A percentile compares a stretch with the other conserved stretches of the same genome.
Evolutionary conservation across 345 rosid genomes (phyloP).

Genomic region (Aethionema arabicum): DNA sequence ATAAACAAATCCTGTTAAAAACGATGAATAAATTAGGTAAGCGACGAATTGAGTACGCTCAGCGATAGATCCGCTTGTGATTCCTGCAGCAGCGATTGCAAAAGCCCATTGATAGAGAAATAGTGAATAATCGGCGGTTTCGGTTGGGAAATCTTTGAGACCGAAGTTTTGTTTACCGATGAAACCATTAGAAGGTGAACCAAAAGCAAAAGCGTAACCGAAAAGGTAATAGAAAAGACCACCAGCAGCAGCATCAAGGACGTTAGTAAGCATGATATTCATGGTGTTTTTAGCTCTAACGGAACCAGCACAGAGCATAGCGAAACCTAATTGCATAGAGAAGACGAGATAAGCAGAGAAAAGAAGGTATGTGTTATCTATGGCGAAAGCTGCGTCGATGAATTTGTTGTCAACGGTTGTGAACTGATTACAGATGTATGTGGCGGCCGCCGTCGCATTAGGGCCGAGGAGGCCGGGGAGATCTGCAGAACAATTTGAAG

Average conservation of each 20-base stretch:
- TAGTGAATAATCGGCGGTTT: conserved; percentile 27
- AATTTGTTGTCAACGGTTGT: conserved; percentile 39
- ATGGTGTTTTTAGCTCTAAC: conserved; percentile 37
- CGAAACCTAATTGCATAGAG: conserved; percentile 40
- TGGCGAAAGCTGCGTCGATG: conserved; percentile 47
- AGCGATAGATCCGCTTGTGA: conserved; percentile 61
- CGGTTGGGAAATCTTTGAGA: conserved; percentile 33
- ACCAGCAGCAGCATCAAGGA: conserved; percentile 48
- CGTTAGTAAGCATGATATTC: conserved; percentile 43
- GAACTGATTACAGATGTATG: conserved; percentile 46
- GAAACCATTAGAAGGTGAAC: conserved; percentile 45
- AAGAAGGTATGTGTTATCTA: conserved; percentile 64
- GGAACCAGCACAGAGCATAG: conserved; percentile 52
- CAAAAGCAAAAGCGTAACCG: conserved; percentile 45
- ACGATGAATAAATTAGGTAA: conserved; percentile 46
- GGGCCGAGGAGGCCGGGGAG: conserved; percentile 43
- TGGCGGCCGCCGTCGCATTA: conserved; percentile 50
- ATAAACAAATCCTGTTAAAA: conserved; percentile 48
- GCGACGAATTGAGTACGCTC: conserved; percentile 91
- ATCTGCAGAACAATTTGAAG: conserved; percentile 41
- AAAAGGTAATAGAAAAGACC: conserved; percentile 43
- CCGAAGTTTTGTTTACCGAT: conserved; percentile 39
- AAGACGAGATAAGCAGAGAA: conserved; percentile 72
- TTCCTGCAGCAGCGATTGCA: conserved; percentile 53
- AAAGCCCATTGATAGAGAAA: conserved; percentile 50